Evolutionary conservation across 2,329 filamentous ascomycete species (phyloP), one percentile per base, ranked within the genome.

Genomic region (Paecilomyces fulvus): DNA sequence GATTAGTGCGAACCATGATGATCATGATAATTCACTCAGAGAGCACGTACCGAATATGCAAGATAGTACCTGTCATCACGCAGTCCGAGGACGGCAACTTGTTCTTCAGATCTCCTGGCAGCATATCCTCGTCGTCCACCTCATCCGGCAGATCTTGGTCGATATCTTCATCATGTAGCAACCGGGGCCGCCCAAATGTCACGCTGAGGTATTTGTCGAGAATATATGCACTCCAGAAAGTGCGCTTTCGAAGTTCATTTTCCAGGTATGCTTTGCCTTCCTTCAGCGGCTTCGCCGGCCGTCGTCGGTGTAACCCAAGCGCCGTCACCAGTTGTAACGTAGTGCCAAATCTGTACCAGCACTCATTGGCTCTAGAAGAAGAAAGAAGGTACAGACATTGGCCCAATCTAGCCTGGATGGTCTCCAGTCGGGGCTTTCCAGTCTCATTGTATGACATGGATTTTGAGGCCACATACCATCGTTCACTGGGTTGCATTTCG

Each of bases 211-310:
- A 86, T 53, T 81, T 83, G 63, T 87, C 83, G 1, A 86, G 69
- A 0, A 79, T 81, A 62, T 86, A 87, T 0, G 81, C 79, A 2
- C 79, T 79, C 84, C 84, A 86, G 54, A 88, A 86, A 0, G 83
- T 77, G 7, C 83, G 73, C 56, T 80, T 80, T 0, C 80, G 75
- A 48, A 81, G 80, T 58, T 86, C 81, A 43, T 68, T 60, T n/a
- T 74, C 69, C 14, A 75, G 57, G 52, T 69, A 69, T 1, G 64
- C 64, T 14, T 60, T 64, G 9, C 65, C 64, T 8, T 66, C 67
- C 23, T 69, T 68, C 10, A 63, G 66, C 9, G 62, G 49, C 49
- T 67, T 69, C 4, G 60, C 61, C 0, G 66, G 60, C 43, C 60
- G 62, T 58, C 65, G 71, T 17, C 73, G 62, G 59, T 75, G 73